Evolutionary conservation across 768 basidiomycete genomes (phyloP).

Genomic region (Panellus pusillus): DNA sequence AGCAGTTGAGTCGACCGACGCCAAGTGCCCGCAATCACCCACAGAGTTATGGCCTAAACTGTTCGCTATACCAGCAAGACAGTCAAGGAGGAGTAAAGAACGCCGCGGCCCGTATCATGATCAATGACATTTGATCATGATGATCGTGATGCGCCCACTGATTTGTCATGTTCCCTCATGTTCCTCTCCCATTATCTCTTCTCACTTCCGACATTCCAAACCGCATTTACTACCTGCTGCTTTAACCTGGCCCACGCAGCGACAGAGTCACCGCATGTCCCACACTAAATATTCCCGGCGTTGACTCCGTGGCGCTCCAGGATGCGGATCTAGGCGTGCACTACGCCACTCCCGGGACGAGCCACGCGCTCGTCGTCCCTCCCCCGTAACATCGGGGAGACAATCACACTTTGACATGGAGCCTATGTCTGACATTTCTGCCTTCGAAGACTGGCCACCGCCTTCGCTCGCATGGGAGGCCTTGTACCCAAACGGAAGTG

Average conservation of each 20-base stretch:
- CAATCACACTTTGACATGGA: too few relatives aligned
- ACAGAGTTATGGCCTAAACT: too few relatives aligned
- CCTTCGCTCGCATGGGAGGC: constrained; percentile 58
- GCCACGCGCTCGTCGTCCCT: constrained; percentile 12
- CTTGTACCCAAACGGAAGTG: constrained; percentile 57
- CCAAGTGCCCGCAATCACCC: too few relatives aligned
- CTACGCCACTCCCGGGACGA: constrained; percentile 40
- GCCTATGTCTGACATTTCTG: too few relatives aligned
- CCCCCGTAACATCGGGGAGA: neutral
- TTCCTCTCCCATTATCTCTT: constrained; percentile 17
- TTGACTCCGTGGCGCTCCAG: constrained; percentile 32
- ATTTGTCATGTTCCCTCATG: too few relatives aligned
- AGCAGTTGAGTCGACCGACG: too few relatives aligned
- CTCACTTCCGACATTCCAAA: constrained; percentile 29
- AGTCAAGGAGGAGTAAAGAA: too few relatives aligned
- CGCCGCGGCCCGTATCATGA: too few relatives aligned
- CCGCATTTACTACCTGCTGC: constrained; percentile 33
- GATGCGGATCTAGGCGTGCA: constrained; percentile 52
- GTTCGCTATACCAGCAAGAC: too few relatives aligned
- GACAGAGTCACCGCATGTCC: constrained; percentile 32
- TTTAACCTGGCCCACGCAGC: too few relatives aligned
- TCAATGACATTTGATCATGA: too few relatives aligned
- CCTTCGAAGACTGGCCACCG: constrained; percentile 26
- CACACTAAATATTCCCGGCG: constrained; percentile 21
- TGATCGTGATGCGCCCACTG: too few relatives aligned